Percentiles rank a stretch among this genome's conserved stretches.
These are phyloP conservation scores for Populus deltoides DNA, from an alignment of 345 rosid genomes.

Conservation along the genomic window DNA sequence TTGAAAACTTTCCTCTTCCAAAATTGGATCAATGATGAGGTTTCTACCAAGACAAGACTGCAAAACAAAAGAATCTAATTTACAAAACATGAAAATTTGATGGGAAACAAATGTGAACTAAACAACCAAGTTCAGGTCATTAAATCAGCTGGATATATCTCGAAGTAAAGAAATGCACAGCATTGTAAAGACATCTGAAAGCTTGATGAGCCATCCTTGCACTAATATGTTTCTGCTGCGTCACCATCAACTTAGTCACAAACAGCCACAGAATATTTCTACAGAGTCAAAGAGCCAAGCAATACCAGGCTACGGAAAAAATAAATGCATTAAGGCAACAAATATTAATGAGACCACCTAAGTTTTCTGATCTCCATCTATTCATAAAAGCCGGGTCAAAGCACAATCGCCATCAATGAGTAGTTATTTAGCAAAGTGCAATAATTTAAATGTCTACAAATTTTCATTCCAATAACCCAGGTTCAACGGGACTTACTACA, in stretches of 20 bases:
- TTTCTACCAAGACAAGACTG: slow-evolving; percentile 77
- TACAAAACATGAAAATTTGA: background rate
- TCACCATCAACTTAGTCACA: background rate
- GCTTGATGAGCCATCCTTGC: background rate
- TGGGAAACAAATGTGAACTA: background rate
- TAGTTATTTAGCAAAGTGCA: background rate
- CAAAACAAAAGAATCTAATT: slow-evolving; percentile 7
- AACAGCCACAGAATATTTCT: background rate
- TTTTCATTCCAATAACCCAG: background rate
- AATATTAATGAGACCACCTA: background rate
- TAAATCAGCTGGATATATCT: slow-evolving; percentile 5
- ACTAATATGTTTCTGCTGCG: background rate
- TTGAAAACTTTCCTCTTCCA: slow-evolving; percentile 84
- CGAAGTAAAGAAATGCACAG: background rate
- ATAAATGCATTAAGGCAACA: background rate
- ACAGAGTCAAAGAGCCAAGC: background rate
- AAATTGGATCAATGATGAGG: slow-evolving; percentile 75
- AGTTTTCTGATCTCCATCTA: background rate
- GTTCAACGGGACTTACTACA: background rate
- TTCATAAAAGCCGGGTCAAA: background rate
- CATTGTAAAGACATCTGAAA: background rate
- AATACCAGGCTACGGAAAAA: background rate
- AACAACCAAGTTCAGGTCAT: background rate
- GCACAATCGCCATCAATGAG: background rate
- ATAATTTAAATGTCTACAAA: background rate